Evolutionary conservation across 2,329 filamentous ascomycete genomes (phyloP).

Genomic region (Pestalotiopsis sp.): DNA sequence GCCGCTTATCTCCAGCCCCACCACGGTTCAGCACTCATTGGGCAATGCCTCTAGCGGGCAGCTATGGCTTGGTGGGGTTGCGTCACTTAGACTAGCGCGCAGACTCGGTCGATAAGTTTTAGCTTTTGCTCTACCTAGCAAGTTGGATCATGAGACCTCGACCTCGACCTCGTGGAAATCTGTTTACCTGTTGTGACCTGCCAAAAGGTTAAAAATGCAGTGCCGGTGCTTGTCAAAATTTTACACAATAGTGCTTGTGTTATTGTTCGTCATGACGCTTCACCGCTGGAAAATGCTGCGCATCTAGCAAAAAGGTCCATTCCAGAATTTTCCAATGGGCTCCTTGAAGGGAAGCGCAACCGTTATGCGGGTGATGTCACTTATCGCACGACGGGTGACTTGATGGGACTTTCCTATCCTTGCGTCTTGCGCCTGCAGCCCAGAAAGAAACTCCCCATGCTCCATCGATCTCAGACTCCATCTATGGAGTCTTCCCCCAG

Average conservation of each 20-base stretch:
- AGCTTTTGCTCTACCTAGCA: not conserved
- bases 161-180: not conserved
- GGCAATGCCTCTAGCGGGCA: slow-evolving; percentile 1
- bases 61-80: slow-evolving; percentile 7
- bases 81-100: not conserved
- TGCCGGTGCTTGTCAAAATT: not conserved
- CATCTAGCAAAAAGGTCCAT: not conserved
- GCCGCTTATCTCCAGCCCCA: slow-evolving; percentile 13
- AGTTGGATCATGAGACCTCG: slow-evolving; percentile 5
- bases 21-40: not conserved
- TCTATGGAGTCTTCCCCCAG: not conserved
- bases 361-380: slow-evolving; percentile 3
- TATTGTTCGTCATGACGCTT: not conserved
- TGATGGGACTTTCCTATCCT: not conserved
- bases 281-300: not conserved
- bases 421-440: slow-evolving; percentile 1
- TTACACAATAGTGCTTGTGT: not conserved
- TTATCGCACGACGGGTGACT: not conserved
- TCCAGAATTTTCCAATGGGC: not conserved
- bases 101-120: not conserved
- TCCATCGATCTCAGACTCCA: not conserved
- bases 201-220: too few species aligned
- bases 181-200: too few species aligned
- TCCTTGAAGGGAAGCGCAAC: not conserved
- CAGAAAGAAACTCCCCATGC: not conserved